Conservation (phyloP, 805 yeast species). For the Starmera caribaea region DNA sequence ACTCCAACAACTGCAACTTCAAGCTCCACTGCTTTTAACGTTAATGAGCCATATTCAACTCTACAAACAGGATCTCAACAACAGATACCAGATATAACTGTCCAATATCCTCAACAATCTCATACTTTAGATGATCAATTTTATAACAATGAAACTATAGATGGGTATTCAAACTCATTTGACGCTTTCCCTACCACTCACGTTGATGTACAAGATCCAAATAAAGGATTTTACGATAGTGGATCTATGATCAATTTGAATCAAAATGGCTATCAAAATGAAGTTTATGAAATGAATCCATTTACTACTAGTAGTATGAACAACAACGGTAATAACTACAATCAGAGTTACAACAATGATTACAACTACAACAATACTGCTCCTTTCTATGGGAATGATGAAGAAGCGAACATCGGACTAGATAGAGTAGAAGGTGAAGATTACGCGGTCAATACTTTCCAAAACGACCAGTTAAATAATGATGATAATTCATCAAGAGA, state of each 20-base stretch:
- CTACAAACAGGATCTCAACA: constrained; percentile 11
- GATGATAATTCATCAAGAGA: no score
- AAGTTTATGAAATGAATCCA: neutral
- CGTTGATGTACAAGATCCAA: constrained; percentile 1
- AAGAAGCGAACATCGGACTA: constrained; percentile 30
- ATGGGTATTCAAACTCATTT: constrained; percentile 2
- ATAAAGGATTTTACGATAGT: constrained; percentile 5
- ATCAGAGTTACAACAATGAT: constrained; percentile 14
- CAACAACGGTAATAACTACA: constrained; percentile 7
- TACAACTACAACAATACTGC: constrained; percentile 2
- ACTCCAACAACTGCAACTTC: neutral
- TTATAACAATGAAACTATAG: constrained; percentile 2
- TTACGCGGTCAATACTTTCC: constrained; percentile 18
- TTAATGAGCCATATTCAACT: constrained; percentile 16
- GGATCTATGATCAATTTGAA: constrained; percentile 1
- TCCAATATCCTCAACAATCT: constrained; percentile 1
- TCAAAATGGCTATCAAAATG: neutral
- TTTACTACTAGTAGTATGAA: constrained; percentile 2
- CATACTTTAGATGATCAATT: constrained; percentile 1
- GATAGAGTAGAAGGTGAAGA: constrained; percentile 16
- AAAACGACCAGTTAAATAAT: constrained; percentile 3
- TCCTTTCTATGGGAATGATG: constrained; percentile 3
- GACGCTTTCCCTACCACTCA: constrained; percentile 9
- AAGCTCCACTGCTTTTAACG: neutral
- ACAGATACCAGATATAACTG: constrained; percentile 9